Percentiles rank a stretch among this genome's conserved stretches.
phyloP scores from a whole-genome alignment of 805 yeast genomes.

The Teunomyces funiuensis region DNA sequence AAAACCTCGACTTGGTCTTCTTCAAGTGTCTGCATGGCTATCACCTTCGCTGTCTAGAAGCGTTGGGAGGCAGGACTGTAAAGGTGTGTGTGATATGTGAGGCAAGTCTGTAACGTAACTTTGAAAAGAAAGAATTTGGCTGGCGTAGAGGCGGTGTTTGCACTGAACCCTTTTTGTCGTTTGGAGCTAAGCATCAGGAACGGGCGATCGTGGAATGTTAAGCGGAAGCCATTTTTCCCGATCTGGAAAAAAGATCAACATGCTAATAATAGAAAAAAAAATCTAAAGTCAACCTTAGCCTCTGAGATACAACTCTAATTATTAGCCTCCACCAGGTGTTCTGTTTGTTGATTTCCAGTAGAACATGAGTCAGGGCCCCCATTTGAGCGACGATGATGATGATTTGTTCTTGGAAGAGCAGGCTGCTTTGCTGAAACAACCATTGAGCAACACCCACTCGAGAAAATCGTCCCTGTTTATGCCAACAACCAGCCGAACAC shows the following conservation, averaged over 20 bases:
- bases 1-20: constrained; percentile 42
- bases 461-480: constrained; percentile 10
- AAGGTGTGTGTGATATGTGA: constrained; percentile 26
- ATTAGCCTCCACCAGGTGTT: neutral
- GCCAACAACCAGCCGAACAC: constrained; percentile 4
- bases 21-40: constrained; percentile 70
- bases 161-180: too few relatives aligned
- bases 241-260: constrained; percentile 9
- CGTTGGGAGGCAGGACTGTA: constrained; percentile 29
- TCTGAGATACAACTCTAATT: too few relatives aligned
- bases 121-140: too few relatives aligned
- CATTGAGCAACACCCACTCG: constrained; percentile 6
- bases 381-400: constrained; percentile 10
- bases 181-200: too few relatives aligned
- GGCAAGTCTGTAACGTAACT: too few relatives aligned
- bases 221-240: constrained; percentile 4
- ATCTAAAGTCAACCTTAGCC: neutral
- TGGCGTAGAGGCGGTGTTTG: too few relatives aligned
- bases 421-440: neutral
- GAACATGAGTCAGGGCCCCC: neutral
- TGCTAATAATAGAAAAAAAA: constrained; percentile 5
- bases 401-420: constrained; percentile 12
- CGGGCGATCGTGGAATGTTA: neutral
- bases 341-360: too few relatives aligned
- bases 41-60: constrained; percentile 55